Conservation (phyloP, 129 eudicot genomes). For the Ambrosia trifida region DNA sequence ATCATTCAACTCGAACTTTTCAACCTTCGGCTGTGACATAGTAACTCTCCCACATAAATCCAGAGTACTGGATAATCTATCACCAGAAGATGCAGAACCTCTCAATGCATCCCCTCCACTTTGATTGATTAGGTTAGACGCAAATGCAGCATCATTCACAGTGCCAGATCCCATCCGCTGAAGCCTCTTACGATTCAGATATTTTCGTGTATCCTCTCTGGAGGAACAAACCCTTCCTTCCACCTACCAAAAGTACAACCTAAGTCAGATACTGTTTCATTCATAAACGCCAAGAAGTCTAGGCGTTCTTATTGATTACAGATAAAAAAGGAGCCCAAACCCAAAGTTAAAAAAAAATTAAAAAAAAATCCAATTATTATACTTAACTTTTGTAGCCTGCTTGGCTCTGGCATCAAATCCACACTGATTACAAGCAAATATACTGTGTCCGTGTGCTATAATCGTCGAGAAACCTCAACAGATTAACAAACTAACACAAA, state of each 20-base stretch:
- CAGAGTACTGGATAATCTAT: conserved; percentile 40
- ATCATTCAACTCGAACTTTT: conserved; percentile 41
- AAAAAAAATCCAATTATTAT: no score
- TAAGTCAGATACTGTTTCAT: conserved; percentile 10
- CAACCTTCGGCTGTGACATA: conserved; percentile 51
- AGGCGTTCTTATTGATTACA: conserved; percentile 13
- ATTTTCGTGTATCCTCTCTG: conserved; percentile 71
- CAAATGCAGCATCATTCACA: conserved; percentile 36
- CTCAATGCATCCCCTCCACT: conserved; percentile 79
- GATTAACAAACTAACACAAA: conserved; percentile 18
- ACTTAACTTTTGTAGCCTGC: no score
- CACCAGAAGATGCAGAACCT: conserved; percentile 58
- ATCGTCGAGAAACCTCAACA: neutral
- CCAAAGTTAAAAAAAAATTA: no score
- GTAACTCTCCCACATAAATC: conserved; percentile 30
- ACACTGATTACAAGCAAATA: conserved; percentile 1
- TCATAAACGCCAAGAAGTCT: conserved; percentile 7
- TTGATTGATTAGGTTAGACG: conserved; percentile 45
- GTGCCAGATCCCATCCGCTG: conserved; percentile 53
- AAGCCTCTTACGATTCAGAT: conserved; percentile 78
- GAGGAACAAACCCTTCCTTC: conserved; percentile 87
- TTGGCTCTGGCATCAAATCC: no score
- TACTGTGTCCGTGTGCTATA: neutral
- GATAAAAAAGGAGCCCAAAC: neutral
- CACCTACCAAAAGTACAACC: conserved; percentile 54